Conservation (phyloP, 1,139 yeast species). For the Candida sp. region DNA sequence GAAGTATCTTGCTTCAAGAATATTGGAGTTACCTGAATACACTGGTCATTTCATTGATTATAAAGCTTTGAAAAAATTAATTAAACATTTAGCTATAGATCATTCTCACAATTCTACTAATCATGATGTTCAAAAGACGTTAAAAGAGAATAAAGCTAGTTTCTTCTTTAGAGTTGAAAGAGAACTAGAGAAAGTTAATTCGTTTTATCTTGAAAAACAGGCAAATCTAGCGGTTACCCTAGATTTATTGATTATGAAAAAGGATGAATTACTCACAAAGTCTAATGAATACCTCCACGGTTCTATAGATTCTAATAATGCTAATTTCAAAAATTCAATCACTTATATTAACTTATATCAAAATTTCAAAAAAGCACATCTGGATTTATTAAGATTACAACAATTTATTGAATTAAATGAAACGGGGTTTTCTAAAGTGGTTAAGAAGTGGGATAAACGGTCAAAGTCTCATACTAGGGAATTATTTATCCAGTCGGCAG, state of each 20-base stretch:
- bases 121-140: constrained; percentile 48
- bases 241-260: constrained; percentile 73
- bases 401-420: constrained; percentile 94
- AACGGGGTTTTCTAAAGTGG: constrained; percentile 91
- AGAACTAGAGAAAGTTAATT: constrained; percentile 91
- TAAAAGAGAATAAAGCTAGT: constrained; percentile 89
- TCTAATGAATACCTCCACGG: constrained; percentile 33
- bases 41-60: constrained; percentile 92
- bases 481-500: constrained; percentile 85
- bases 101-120: constrained; percentile 16
- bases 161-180: constrained; percentile 92
- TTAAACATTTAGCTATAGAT: constrained; percentile 58
- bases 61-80: constrained; percentile 82
- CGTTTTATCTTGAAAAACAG: constrained; percentile 86
- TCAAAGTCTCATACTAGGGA: constrained; percentile 95
- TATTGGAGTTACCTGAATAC: constrained; percentile 92
- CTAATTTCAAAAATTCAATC: constrained; percentile 40
- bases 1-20: constrained; percentile 90
- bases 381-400: constrained; percentile 82
- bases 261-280: constrained; percentile 51
- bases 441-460: constrained; percentile 97
- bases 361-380: constrained; percentile 84
- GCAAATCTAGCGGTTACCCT: constrained; percentile 77
- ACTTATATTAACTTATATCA: constrained; percentile 62
- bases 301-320: constrained; percentile 9